A percentile compares a stretch with the other conserved stretches of the same genome.
Evolutionary conservation across 73 alveolate species (phyloP).

Genomic region (Paramecium biaurelia): DNA sequence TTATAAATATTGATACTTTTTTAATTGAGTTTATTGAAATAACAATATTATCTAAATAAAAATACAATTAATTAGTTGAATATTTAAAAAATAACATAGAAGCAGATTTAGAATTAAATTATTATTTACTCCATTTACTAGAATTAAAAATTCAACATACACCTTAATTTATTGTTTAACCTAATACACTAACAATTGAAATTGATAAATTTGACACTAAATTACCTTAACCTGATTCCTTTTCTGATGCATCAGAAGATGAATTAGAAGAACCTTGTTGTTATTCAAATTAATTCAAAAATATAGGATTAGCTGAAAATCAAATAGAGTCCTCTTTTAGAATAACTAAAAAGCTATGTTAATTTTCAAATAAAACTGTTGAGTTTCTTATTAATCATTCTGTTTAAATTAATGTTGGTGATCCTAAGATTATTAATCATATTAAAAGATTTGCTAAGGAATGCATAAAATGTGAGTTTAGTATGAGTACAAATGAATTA

Average conservation of each 20-base stretch:
- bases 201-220: background rate
- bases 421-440: background rate
- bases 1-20: background rate
- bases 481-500: background rate
- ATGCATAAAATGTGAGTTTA: background rate
- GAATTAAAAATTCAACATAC: background rate
- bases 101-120: background rate
- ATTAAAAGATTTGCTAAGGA: constrained; percentile 12
- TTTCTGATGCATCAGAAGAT: constrained; percentile 7
- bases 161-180: background rate
- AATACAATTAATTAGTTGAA: background rate
- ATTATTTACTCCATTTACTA: background rate
- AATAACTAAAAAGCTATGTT: background rate
- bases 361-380: background rate
- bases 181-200: background rate
- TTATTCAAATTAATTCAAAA: background rate
- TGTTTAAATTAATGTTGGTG: background rate
- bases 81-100: background rate
- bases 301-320: background rate
- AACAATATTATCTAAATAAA: background rate
- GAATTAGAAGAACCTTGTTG: background rate
- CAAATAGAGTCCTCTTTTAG: background rate
- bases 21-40: background rate
- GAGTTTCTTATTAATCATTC: background rate
- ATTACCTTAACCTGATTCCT: background rate